Conservation (phyloP, 169 alveolate species). For the Amoebophrya sp. region DNA sequence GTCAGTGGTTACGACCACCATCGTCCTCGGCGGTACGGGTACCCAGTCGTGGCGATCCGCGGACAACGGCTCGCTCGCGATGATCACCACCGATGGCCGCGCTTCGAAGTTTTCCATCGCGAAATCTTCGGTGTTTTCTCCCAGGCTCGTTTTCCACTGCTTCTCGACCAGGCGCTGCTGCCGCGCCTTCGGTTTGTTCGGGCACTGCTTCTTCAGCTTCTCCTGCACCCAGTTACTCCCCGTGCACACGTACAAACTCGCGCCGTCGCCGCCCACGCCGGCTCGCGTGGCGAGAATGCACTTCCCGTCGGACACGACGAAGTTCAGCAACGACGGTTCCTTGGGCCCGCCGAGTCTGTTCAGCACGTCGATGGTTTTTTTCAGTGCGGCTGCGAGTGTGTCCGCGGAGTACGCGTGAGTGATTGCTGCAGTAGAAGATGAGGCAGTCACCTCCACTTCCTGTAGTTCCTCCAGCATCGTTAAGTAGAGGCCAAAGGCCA, state of each 20-base stretch:
- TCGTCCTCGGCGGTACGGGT: background rate
- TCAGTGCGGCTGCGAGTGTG: too few relatives aligned
- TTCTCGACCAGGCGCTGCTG: background rate
- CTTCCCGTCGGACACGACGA: background rate
- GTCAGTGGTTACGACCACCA: background rate
- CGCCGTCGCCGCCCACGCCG: background rate
- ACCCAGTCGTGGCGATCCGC: background rate
- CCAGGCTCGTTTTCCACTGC: too few relatives aligned
- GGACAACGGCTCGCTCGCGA: background rate
- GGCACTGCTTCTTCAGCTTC: background rate
- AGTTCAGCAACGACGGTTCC: background rate
- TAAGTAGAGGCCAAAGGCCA: background rate
- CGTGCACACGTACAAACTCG: too few relatives aligned
- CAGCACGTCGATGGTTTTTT: too few relatives aligned
- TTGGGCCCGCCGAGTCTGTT: too few relatives aligned
- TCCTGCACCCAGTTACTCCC: too few relatives aligned
- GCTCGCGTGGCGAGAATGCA: background rate
- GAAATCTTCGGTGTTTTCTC: too few relatives aligned
- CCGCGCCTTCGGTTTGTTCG: background rate
- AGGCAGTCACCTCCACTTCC: background rate
- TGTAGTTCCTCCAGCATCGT: background rate
- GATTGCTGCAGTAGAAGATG: too few relatives aligned
- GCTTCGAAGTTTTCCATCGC: too few relatives aligned
- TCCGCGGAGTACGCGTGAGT: too few relatives aligned
- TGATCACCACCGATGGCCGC: background rate